These are phyloP conservation scores for Penicillium occitanis DNA, from an alignment of 2,329 filamentous ascomycete species.

Conservation along the genomic window DNA sequence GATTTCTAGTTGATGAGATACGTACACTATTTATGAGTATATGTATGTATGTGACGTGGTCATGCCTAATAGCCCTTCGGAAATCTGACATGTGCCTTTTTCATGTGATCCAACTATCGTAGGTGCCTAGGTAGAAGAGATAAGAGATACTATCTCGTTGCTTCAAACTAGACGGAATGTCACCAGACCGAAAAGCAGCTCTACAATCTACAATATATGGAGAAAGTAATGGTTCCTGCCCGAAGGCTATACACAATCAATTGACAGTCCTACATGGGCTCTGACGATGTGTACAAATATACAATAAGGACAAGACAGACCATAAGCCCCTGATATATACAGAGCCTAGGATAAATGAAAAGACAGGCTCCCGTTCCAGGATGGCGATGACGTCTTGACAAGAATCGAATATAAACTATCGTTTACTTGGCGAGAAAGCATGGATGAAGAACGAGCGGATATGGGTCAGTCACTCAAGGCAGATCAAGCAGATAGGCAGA, in stretches of 20 bases:
- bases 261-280: conserved; percentile 20
- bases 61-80: not conserved
- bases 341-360: conserved; percentile 1
- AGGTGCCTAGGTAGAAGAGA: not conserved
- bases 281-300: conserved; percentile 20
- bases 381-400: conserved; percentile 6
- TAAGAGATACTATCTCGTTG: not conserved
- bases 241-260: conserved; percentile 15
- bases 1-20: not conserved
- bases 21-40: not conserved
- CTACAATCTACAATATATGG: not conserved
- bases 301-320: conserved; percentile 18
- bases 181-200: not conserved
- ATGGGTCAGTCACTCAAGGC: conserved; percentile 4
- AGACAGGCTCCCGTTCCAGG: not conserved
- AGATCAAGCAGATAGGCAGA: not conserved
- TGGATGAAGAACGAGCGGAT: conserved; percentile 6
- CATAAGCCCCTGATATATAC: not conserved
- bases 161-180: not conserved
- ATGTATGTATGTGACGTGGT: not conserved
- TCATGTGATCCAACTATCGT: conserved; percentile 5
- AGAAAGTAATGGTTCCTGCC: not conserved
- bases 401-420: conserved; percentile 19
- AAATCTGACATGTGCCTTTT: conserved; percentile 1
- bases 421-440: not conserved